Base-by-base conservation (phyloP, 2,329 filamentous ascomycete species). In the Colletotrichum orbiculare region DNA sequence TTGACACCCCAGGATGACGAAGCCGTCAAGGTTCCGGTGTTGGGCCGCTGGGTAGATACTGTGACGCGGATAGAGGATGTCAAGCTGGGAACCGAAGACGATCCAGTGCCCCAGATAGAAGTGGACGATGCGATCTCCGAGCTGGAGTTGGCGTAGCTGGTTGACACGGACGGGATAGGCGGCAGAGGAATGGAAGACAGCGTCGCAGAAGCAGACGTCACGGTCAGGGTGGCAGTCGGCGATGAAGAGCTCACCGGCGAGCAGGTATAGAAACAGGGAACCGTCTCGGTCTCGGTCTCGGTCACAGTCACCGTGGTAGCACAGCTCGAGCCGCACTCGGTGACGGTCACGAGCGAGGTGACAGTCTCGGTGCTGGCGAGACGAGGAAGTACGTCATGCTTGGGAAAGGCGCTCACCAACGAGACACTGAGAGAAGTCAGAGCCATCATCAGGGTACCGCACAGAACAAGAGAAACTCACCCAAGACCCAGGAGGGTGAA, bases 401-500 rank as follows among this genome's bases (percentile, higher is more conserved):
- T 64, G 1, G 69, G 64, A 7, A 69, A 68, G 37, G 75, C 74
- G 17, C 25, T 58, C 15, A 67, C 73, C 15, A 71, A 38, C 39
- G 67, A 62, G 3, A 69, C 70, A 54, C 75, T 77, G 43, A 4
- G 25, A 25, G 13, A 53, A 45, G 55, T 46, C 6, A 54, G 50
- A 4, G 10, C 42, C 8, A 13, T 2, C 17, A 10, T 10, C 50
- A 47, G 7, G 4, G 15, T 6, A 49, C 37, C n/a, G 13, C 6
- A 48, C 15, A 11, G 38, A 12, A 54, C 33, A 13, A 12, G 34
- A 13, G 33, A 17, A 12, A 50, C 69, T 47, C 69, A 77, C 75
- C 72, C 70, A 53, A 75, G 62, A 54, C 73, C 74, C 38, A 72
- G 10, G 11, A 77, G 69, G 69, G 70, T 66, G n/a, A 74, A 67